Evolutionary conservation across 2,329 filamentous ascomycete genomes (phyloP), one percentile per base, ranked within the genome.

Genomic region (Colletotrichum sp.): DNA sequence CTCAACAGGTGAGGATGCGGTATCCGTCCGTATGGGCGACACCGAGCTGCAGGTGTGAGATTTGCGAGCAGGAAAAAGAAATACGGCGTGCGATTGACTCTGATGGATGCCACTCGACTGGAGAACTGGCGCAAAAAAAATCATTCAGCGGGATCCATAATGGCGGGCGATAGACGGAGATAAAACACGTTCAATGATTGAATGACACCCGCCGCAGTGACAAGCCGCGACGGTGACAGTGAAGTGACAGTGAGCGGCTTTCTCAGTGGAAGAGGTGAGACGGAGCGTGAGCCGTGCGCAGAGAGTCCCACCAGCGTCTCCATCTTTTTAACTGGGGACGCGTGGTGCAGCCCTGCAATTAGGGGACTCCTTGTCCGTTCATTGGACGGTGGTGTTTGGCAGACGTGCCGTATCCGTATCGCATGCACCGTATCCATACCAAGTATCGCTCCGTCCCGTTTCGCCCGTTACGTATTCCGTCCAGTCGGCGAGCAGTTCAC

Each of bases 281-380:
- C 30, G 30, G 68, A 12, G 34, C 21, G 55, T 30, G 65, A 68
- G 49, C 57, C 65, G 65, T 55, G 71, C 68, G 57, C 16, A n/a
- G n/a, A 8, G 32, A 34, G 59, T 24, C 59, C 59, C 59, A 62
- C 59, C 59, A 34, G 30, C 34, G 21, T 30, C 67, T 57, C 68
- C 36, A 65, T 64, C 36, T 59, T 60, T 34, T 60, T 34, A 34
- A 57, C 63, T 44, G 65, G 71, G 69, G 71, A 57, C 57, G 32
- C n/a, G 67, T 52, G 65, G 70, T 72, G 63, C 65, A 73, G 71
- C 71, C 71, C 39, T 73, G 71, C 65, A 59, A 60, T 65, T 18
- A 70, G 66, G 66, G 66, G 71, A 71, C 60, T 21, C n/a, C 44
- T 8, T 52, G 44, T 52, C 44, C n/a, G 44, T 52, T 52, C n/a